Conservation (phyloP, 2,329 filamentous ascomycete genomes). For the Aspergillus persii region DNA sequence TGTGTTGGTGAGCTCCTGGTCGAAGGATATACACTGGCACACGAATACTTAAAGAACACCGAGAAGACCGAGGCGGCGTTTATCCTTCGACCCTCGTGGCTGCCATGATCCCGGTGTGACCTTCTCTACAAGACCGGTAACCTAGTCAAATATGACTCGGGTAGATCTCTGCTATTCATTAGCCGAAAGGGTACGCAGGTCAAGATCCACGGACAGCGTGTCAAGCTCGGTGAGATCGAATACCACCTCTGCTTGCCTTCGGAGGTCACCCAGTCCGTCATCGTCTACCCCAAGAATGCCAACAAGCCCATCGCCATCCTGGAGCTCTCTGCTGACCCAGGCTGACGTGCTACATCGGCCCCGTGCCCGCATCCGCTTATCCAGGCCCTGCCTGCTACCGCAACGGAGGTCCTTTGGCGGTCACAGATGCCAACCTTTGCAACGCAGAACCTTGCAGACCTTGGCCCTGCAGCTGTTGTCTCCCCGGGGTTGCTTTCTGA, state of each 20-base stretch:
- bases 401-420: too few species aligned
- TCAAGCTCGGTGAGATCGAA: slow-evolving; percentile 21
- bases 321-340: slow-evolving; percentile 7
- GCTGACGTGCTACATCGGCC: too few species aligned
- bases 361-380: too few species aligned
- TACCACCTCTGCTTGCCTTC: slow-evolving; percentile 4
- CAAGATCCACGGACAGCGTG: slow-evolving; percentile 22
- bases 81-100: slow-evolving; percentile 21
- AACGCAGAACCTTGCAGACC: too few species aligned
- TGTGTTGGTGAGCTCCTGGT: slow-evolving; percentile 25
- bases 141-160: slow-evolving; percentile 13
- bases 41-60: slow-evolving; percentile 32
- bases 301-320: slow-evolving; percentile 12
- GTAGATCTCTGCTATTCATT: slow-evolving; percentile 18
- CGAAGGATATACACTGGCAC: slow-evolving; percentile 30
- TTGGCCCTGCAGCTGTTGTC: too few species aligned
- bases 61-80: slow-evolving; percentile 25
- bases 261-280: slow-evolving; percentile 2
- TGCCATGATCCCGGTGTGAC: background rate
- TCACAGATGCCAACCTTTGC: too few species aligned
- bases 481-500: too few species aligned
- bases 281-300: slow-evolving; percentile 8
- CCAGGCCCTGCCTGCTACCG: too few species aligned
- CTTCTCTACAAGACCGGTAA: slow-evolving; percentile 22
- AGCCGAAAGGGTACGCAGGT: slow-evolving; percentile 17